Evolutionary conservation across 2,329 filamentous ascomycete species (phyloP).

Genomic region (Sarocladium kiliense): DNA sequence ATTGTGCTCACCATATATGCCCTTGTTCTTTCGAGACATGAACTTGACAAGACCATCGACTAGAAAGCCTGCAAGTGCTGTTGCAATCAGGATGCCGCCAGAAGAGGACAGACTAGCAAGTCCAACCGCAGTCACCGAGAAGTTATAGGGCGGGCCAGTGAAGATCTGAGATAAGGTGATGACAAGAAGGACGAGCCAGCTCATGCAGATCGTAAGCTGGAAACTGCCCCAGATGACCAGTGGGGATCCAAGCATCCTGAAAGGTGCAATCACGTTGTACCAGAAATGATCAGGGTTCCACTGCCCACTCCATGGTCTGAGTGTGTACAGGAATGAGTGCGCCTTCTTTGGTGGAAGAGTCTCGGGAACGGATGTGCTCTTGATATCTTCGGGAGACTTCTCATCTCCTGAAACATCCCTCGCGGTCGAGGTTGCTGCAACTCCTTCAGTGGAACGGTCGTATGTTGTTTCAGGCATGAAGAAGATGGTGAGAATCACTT

Average conservation of each 20-base stretch:
- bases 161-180: slow-evolving; percentile 30
- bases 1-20: slow-evolving; percentile 20
- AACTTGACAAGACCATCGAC: slow-evolving; percentile 27
- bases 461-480: slow-evolving; percentile 2
- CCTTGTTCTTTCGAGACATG: slow-evolving; percentile 28
- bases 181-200: background rate
- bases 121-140: slow-evolving; percentile 28
- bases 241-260: background rate
- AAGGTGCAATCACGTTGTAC: background rate
- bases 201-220: slow-evolving; percentile 4
- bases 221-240: background rate
- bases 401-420: background rate
- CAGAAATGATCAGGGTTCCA: background rate
- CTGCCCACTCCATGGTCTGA: background rate
- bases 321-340: background rate
- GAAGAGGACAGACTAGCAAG: slow-evolving; percentile 12
- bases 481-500: background rate
- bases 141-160: slow-evolving; percentile 29
- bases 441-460: background rate
- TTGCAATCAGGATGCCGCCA: slow-evolving; percentile 21
- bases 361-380: slow-evolving; percentile 4
- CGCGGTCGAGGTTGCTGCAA: background rate
- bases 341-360: background rate
- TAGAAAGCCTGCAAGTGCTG: slow-evolving; percentile 24
- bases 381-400: background rate